A percentile compares a stretch with the other conserved stretches of the same genome.
Evolutionary conservation across 257 asterid genomes (phyloP).

Genomic region (Solanum neorickii): DNA sequence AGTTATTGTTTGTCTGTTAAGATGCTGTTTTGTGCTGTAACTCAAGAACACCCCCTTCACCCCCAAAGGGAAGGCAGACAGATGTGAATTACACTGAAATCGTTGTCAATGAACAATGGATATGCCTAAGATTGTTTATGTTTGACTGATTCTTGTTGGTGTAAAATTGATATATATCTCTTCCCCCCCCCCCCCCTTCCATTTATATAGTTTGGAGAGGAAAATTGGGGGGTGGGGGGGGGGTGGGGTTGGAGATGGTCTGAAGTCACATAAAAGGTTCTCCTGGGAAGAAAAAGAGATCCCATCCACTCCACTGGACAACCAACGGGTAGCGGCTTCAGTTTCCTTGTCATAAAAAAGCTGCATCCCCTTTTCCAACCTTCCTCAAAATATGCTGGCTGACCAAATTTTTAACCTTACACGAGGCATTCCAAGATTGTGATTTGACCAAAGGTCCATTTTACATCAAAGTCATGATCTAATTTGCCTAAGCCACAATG

Average conservation of each 20-base stretch:
- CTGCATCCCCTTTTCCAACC: neutral
- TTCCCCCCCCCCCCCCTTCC: neutral
- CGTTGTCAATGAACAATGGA: neutral
- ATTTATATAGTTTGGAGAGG: neutral
- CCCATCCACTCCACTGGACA: neutral
- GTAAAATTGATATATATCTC: neutral
- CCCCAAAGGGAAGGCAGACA: neutral
- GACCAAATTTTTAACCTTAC: neutral
- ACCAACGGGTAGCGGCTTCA: neutral
- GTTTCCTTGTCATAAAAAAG: neutral
- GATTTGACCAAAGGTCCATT: neutral
- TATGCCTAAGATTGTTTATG: neutral
- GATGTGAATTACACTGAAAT: neutral
- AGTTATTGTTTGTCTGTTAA: neutral
- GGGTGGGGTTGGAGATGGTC: neutral
- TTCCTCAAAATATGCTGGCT: neutral
- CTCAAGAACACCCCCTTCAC: neutral
- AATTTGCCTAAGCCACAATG: neutral
- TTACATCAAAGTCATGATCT: neutral
- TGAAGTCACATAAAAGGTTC: neutral
- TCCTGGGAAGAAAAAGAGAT: neutral
- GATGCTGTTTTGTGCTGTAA: neutral
- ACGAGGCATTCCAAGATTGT: neutral
- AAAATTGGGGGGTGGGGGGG: too few relatives aligned
- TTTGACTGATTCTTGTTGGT: neutral